Conservation (phyloP, 495 filamentous ascomycete species). For the Neurospora sp. region DNA sequence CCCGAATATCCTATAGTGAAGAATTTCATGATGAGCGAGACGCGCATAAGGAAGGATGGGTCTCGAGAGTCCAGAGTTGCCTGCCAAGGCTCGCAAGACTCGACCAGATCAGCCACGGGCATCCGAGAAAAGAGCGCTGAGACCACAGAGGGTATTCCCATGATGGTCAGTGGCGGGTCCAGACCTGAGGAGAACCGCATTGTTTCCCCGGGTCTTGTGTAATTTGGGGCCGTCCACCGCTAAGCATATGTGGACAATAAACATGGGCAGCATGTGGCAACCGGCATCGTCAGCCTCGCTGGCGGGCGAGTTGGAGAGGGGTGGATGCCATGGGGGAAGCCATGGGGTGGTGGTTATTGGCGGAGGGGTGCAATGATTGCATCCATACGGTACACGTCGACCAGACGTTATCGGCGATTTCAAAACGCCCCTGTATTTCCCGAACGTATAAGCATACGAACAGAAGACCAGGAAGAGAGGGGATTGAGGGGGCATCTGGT, state of each 20-base stretch:
- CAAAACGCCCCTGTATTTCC: not conserved
- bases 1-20: not conserved
- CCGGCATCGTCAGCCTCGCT: not conserved
- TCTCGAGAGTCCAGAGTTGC: not conserved
- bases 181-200: not conserved
- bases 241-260: not conserved
- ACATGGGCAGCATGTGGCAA: not conserved
- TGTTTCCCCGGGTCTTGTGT: not conserved
- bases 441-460: not conserved
- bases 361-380: not conserved
- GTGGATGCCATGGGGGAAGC: not conserved
- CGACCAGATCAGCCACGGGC: not conserved
- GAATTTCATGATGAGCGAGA: not conserved
- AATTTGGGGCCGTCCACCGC: not conserved
- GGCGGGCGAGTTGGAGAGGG: not conserved
- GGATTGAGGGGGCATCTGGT: not conserved
- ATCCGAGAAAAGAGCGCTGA: not conserved
- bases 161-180: not conserved
- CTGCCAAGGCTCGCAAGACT: not conserved
- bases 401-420: not conserved
- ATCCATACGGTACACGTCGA: not conserved
- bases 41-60: not conserved
- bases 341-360: not conserved
- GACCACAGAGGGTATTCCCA: not conserved
- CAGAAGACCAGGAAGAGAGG: not conserved